Evolutionary conservation across 2,329 filamentous ascomycete genomes (phyloP), one percentile per base, ranked within the genome.

Genomic region (Sporothrix sp.): DNA sequence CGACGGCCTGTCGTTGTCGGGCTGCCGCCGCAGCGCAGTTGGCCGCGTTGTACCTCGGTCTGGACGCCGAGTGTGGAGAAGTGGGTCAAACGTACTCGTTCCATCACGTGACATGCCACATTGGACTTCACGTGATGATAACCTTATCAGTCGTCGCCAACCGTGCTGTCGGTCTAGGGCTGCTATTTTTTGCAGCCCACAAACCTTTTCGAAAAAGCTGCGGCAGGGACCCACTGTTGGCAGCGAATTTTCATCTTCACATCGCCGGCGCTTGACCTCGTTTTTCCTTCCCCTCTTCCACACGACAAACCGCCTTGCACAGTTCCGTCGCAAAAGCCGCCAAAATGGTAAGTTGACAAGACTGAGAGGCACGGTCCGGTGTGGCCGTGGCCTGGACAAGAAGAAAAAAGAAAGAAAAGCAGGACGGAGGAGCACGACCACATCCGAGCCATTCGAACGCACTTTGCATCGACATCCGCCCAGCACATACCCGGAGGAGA

Each of bases 261-360:
- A 35, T 30, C 27, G 28, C 25, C 32, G 25, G 45, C 18, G 11
- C 25, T 28, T 16, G 18, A 20, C 27, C 48, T 43, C 35, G 25
- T 46, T 55, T 57, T 60, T 58, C 56, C 51, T 50, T 53, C 39
- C 46, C 58, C 60, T 59, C 63, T 62, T 62, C 57, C 60, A 48
- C 58, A 62, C 62, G 66, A 57, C 60, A 52, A 43, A 63, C 61
- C 61, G 63, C 61, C 52, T 56, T 55, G 53, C 38, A 54, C 37
- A 27, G 51, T 52, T 52, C 35, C 56, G 55, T 54, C 62, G 65
- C 63, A 63, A 66, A 72, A 69, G 68, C 71, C 71, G 70, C 76
- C 79, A 84, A 76, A 69, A 84, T 84, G 81, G 81, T 84, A 72
- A 84, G 81, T 82, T 72, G 58, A 73, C 9, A 43, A 3, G 54